Conservation (phyloP, 129 eudicot species). For the Helianthus annuus region HanXRQr2.0-SUNRISE NC_035436.2:187306947-187307446, state of each 20-base stretch:
- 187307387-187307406: conserved; percentile 77
- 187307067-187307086: conserved; percentile 80
- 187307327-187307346: conserved; percentile 35
- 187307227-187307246: conserved; percentile 96
- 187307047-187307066: conserved; percentile 98
- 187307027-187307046: conserved; percentile 62
- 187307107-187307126: conserved; percentile 98
- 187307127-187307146: conserved; percentile 55
- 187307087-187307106: conserved; percentile 70
- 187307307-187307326: conserved; percentile 44
- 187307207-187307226: conserved; percentile 68
- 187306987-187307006: conserved; percentile 85
- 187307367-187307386: conserved; percentile 93
- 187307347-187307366: conserved; percentile 69
- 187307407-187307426: conserved; percentile 77
- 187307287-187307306: conserved; percentile 92
- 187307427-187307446: conserved; percentile 92
- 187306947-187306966: conserved; percentile 79
- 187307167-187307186: conserved; percentile 86
- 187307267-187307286: conserved; percentile 77
- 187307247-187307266: conserved; percentile 77
- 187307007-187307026: conserved; percentile 63
- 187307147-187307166: conserved; percentile 94
- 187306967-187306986: conserved; percentile 79
- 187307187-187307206: conserved; percentile 67